phyloP scores from a whole-genome alignment of 129 eudicot genomes.

The Logfia minima region DNA sequence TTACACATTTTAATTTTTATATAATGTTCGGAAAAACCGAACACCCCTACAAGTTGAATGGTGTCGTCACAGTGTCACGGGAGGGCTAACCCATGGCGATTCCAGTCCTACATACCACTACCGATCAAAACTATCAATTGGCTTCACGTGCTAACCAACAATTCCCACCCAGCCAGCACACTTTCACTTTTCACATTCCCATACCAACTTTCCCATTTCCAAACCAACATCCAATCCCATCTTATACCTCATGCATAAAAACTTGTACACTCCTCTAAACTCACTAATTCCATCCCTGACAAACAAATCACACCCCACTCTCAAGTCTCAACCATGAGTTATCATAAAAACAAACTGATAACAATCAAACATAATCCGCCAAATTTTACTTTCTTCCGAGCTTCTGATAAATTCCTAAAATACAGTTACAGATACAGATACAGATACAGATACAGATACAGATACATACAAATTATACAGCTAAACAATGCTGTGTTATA shows the following conservation, averaged over 20 bases:
- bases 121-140: conserved; percentile 22
- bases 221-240: background rate
- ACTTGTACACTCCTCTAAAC: background rate
- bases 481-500: conserved; percentile 58
- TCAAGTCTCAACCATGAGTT: background rate
- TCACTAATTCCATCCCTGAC: background rate
- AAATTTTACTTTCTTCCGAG: conserved; percentile 15
- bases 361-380: conserved; percentile 19
- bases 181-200: background rate
- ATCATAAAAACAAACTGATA: background rate
- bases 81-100: conserved; percentile 21
- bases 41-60: background rate
- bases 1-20: background rate
- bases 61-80: conserved; percentile 1
- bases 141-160: conserved; percentile 52
- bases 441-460: background rate
- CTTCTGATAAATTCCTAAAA: conserved; percentile 17
- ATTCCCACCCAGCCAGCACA: conserved; percentile 22
- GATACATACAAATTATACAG: background rate
- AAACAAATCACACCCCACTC: background rate
- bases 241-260: background rate
- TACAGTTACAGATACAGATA: background rate
- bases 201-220: background rate
- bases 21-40: background rate
- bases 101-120: background rate